Evolutionary conservation across 2,329 filamentous ascomycete genomes (phyloP).

Genomic region (Cladophialophora carrionii): DNA sequence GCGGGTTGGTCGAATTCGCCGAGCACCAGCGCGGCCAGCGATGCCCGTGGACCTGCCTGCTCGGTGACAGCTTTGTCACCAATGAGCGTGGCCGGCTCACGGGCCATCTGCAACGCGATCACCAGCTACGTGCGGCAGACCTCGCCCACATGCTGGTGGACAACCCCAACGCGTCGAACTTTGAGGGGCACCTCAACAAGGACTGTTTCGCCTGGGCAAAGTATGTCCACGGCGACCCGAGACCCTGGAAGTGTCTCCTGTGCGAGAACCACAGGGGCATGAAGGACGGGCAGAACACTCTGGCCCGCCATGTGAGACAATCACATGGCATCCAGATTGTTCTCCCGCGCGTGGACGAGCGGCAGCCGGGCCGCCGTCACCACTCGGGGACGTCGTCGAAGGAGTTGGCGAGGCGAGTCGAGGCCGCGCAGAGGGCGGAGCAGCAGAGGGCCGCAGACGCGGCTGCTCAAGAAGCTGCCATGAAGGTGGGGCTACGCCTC

Average conservation of each 20-base stretch:
- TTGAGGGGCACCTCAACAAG: conserved; percentile 12
- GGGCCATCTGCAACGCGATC: conserved; percentile 4
- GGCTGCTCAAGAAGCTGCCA: neutral
- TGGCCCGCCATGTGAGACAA: neutral
- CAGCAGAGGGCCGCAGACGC: neutral
- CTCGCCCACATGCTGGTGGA: conserved; percentile 2
- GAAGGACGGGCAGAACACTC: conserved; percentile 2
- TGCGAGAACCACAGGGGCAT: conserved; percentile 9
- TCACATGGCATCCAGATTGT: conserved; percentile 6
- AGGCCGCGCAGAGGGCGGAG: neutral
- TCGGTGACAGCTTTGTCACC: conserved; percentile 2
- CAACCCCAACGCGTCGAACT: conserved; percentile 1
- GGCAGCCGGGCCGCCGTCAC: neutral
- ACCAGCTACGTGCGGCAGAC: neutral
- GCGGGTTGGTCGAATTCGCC: neutral
- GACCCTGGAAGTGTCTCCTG: conserved; percentile 17
- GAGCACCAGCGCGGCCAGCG: neutral
- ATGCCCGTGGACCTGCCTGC: conserved; percentile 8
- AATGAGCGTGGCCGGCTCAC: conserved; percentile 1
- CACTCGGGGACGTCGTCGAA: neutral
- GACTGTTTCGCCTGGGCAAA: conserved; percentile 18
- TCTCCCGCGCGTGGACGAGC: neutral
- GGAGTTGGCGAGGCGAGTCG: neutral
- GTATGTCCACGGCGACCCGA: conserved; percentile 2
- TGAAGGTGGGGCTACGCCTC: neutral